phyloP scores from a whole-genome alignment of 164 flowering plant species.

The Cinnamomum micranthum region DNA sequence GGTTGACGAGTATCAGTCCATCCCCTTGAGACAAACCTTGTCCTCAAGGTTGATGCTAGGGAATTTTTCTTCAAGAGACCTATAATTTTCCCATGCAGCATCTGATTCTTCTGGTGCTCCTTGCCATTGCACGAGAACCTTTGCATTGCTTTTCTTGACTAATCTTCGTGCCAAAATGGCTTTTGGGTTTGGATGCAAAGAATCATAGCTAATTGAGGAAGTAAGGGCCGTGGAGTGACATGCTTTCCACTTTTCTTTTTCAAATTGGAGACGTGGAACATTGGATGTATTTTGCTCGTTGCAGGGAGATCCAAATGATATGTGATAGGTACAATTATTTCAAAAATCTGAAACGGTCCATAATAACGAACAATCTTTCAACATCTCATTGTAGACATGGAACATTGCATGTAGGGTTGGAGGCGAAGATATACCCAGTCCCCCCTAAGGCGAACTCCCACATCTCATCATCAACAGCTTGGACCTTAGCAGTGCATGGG shows the following conservation, averaged over 20 bases:
- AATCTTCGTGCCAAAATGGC: neutral
- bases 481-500: too few relatives aligned
- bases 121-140: neutral
- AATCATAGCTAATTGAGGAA: neutral
- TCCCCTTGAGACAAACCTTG: neutral
- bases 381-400: too few relatives aligned
- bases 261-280: neutral
- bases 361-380: neutral
- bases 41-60: neutral
- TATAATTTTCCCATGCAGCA: neutral
- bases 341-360: neutral
- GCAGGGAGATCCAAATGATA: neutral
- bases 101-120: neutral
- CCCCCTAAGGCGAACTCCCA: too few relatives aligned
- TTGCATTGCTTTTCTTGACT: neutral
- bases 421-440: too few relatives aligned
- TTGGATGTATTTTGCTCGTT: neutral
- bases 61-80: neutral
- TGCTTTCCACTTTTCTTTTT: neutral
- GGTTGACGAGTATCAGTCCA: too few relatives aligned
- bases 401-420: too few relatives aligned
- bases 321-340: neutral
- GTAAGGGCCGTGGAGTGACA: neutral
- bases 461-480: too few relatives aligned
- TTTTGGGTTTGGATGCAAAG: neutral